Evolutionary conservation across 2,329 filamentous ascomycete genomes (phyloP).

Genomic region (Rosellinia necatrix): DNA sequence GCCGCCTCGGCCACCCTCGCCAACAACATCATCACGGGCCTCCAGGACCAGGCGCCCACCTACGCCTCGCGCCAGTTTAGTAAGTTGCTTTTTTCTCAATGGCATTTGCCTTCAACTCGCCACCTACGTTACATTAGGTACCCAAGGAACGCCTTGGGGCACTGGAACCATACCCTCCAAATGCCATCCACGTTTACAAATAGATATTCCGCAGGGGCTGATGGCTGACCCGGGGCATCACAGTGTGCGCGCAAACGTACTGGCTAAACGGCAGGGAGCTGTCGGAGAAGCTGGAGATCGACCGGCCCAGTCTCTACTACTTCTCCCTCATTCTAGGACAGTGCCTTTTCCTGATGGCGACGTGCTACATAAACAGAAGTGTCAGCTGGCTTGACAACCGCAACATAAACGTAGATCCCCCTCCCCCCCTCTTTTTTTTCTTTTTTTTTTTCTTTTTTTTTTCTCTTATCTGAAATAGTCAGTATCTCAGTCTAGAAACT

Average conservation of each 20-base stretch:
- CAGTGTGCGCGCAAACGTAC: conserved; percentile 69
- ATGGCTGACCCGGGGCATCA: too few species aligned
- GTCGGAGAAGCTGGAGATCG: conserved; percentile 62
- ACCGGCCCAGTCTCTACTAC: conserved; percentile 61
- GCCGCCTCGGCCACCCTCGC: conserved; percentile 66
- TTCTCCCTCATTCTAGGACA: conserved; percentile 65
- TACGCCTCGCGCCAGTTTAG: conserved; percentile 68
- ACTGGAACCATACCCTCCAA: too few species aligned
- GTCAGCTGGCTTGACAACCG: conserved; percentile 47
- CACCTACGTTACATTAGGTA: too few species aligned
- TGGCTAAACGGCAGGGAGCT: conserved; percentile 73
- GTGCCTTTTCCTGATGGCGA: conserved; percentile 66
- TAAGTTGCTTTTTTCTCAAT: too few species aligned
- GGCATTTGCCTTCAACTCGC: too few species aligned
- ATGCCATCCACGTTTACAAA: too few species aligned
- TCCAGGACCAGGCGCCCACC: conserved; percentile 68
- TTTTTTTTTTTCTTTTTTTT: background rate
- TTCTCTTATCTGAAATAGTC: conserved; percentile 2
- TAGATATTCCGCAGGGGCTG: too few species aligned
- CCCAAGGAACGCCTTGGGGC: too few species aligned
- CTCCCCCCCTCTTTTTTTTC: too few species aligned
- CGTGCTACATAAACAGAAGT: conserved; percentile 52
- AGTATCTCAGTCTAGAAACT: conserved; percentile 25
- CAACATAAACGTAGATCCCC: conserved; percentile 56
- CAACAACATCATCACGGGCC: conserved; percentile 73